These are phyloP conservation scores for Narthecium ossifragum DNA, from an alignment of 106 monocot genomes.

Conservation along the genomic window DNA sequence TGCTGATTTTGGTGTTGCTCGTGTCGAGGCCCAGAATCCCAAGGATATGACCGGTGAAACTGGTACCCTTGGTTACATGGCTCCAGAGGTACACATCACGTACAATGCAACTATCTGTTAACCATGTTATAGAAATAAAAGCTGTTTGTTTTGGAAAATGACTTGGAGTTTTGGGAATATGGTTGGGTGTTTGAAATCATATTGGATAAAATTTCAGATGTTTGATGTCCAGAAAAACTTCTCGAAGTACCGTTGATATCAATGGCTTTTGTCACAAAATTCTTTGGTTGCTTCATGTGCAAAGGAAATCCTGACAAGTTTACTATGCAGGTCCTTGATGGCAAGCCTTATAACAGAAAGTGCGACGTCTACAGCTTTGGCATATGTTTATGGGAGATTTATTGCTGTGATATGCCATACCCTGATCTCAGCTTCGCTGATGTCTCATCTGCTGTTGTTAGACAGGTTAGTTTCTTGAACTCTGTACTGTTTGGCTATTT, in stretches of 20 bases:
- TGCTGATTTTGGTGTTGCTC: constrained; percentile 96
- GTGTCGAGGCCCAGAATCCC: constrained; percentile 82
- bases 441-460: constrained; percentile 57
- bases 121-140: too few relatives aligned
- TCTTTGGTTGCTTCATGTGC: not conserved
- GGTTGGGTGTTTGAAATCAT: too few relatives aligned
- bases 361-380: constrained; percentile 85
- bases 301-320: not conserved
- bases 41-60: constrained; percentile 96
- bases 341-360: constrained; percentile 63
- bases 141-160: too few relatives aligned
- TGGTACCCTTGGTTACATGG: constrained; percentile 95
- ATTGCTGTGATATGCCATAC: constrained; percentile 74
- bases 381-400: constrained; percentile 77
- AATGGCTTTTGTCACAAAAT: not conserved
- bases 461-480: constrained; percentile 39
- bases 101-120: not conserved
- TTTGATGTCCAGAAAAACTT: too few relatives aligned
- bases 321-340: constrained; percentile 50
- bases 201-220: too few relatives aligned
- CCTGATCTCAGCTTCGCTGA: constrained; percentile 58
- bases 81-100: constrained; percentile 58
- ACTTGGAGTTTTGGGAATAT: too few relatives aligned
- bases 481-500: too few relatives aligned
- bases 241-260: too few relatives aligned